phyloP scores from a whole-genome alignment of 2,329 filamentous ascomycete genomes.

The Aspergillus fijiensis region DNA sequence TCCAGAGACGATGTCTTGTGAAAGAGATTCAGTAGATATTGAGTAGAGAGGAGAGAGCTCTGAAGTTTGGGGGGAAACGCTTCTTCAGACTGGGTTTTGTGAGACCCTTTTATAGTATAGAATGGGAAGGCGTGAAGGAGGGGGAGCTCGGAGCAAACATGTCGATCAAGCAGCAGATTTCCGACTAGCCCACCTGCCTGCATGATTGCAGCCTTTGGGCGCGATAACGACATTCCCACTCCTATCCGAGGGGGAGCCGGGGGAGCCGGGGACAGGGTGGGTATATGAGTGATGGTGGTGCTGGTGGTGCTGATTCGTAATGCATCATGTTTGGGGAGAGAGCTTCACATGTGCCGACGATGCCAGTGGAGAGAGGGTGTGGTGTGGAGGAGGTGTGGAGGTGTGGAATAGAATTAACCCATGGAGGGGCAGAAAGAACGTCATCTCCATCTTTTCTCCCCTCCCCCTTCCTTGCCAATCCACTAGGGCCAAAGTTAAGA shows the following conservation, averaged over 20 bases:
- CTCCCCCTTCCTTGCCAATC: conserved; percentile 26
- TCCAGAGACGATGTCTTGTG: too few species aligned
- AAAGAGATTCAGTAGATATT: background rate
- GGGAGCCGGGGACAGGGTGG: conserved; percentile 1
- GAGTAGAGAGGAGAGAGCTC: background rate
- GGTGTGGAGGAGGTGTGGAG: too few species aligned
- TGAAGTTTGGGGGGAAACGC: background rate
- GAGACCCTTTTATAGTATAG: background rate
- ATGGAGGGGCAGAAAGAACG: conserved; percentile 26
- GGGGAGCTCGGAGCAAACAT: background rate
- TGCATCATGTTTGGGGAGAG: conserved; percentile 24
- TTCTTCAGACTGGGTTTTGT: background rate
- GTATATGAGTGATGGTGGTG: background rate
- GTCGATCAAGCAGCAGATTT: conserved; percentile 9
- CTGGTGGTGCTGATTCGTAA: background rate
- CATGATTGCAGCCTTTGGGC: background rate
- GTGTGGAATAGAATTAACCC: conserved; percentile 4
- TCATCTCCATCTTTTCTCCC: conserved; percentile 24
- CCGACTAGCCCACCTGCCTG: conserved; percentile 11
- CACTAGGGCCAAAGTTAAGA: conserved; percentile 19
- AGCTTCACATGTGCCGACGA: conserved; percentile 7
- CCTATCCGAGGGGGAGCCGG: conserved; percentile 10
- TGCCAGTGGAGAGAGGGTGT: too few species aligned
- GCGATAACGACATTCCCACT: background rate
- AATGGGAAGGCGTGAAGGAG: background rate